Evolutionary conservation across 345 rosid species (phyloP).

Genomic region (Hibiscus syriacus): DNA sequence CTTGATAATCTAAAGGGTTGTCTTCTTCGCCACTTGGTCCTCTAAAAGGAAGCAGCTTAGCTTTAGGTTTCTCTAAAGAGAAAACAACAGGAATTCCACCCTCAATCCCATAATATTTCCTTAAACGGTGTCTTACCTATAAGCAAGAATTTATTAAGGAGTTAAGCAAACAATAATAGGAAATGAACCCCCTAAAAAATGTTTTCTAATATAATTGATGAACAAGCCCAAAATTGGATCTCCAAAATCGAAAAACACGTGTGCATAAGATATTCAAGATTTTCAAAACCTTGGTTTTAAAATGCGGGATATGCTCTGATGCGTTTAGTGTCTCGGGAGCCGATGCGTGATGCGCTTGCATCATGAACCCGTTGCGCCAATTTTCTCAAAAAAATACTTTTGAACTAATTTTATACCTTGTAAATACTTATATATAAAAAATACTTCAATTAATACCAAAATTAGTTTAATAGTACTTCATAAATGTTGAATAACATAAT

Average conservation of each 20-base stretch:
- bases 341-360: too few relatives aligned
- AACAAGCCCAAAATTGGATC: not conserved
- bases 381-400: too few relatives aligned
- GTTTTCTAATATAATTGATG: not conserved
- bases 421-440: too few relatives aligned
- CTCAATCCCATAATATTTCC: constrained; percentile 77
- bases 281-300: not conserved
- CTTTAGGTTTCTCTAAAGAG: constrained; percentile 91
- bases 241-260: not conserved
- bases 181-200: not conserved
- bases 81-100: constrained; percentile 92
- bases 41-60: constrained; percentile 84
- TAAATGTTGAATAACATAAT: too few relatives aligned
- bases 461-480: too few relatives aligned
- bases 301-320: too few relatives aligned
- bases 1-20: constrained; percentile 92
- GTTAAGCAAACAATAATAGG: not conserved
- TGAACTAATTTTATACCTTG: too few relatives aligned
- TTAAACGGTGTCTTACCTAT: constrained; percentile 82
- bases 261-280: not conserved
- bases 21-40: constrained; percentile 80
- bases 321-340: too few relatives aligned
- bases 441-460: too few relatives aligned
- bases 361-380: too few relatives aligned
- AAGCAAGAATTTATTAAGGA: constrained; percentile 14